These are phyloP conservation scores for Neocallimastix lanati DNA, from an alignment of 192 early-diverging fungal genomes.

Conservation along the genomic window DNA sequence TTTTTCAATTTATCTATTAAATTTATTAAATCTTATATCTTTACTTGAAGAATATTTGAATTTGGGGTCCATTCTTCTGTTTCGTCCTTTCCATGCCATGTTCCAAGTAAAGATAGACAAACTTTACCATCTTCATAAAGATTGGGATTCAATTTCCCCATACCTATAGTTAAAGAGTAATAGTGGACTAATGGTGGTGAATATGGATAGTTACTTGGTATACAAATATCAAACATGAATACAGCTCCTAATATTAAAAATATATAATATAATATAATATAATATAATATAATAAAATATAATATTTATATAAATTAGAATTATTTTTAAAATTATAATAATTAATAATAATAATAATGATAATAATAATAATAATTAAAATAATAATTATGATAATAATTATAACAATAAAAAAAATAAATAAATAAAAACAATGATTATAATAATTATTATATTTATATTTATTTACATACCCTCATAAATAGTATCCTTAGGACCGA, in stretches of 20 bases:
- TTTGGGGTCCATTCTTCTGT: conserved; percentile 26
- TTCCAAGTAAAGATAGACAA: conserved; percentile 33
- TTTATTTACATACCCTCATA: conserved; percentile 17
- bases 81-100: conserved; percentile 29
- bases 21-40: no score
- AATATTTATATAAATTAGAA: no score
- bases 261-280: no score
- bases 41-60: conserved; percentile 27
- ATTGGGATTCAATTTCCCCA: conserved; percentile 38
- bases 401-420: no score
- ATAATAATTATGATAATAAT: no score
- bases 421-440: no score
- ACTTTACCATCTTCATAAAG: conserved; percentile 42
- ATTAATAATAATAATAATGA: no score
- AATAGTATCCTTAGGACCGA: conserved; percentile 33
- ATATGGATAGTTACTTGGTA: conserved; percentile 25
- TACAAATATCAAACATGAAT: conserved; percentile 33
- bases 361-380: no score
- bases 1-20: no score
- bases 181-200: conserved; percentile 29
- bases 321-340: no score
- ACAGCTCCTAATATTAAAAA: conserved; percentile 5
- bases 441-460: background rate
- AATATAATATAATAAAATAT: no score
- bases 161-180: conserved; percentile 30